Conservation (phyloP, 192 early-diverging fungal genomes). For the Helicostylum pulchrum region DNA sequence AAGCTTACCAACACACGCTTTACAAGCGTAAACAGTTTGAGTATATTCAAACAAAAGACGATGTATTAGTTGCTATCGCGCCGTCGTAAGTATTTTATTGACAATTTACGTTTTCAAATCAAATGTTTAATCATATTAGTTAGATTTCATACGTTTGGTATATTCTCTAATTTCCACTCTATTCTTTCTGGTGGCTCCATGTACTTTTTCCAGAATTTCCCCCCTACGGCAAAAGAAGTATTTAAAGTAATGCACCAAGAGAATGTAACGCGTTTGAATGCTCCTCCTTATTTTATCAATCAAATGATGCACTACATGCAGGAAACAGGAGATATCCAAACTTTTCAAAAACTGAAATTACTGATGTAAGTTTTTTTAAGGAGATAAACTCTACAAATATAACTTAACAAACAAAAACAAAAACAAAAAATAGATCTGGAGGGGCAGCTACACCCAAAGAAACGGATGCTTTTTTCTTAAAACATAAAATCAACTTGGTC, state of each 20-base stretch:
- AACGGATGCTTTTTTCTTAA: not conserved
- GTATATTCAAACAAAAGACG: not conserved
- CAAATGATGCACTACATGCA: not conserved
- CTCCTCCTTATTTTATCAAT: not conserved
- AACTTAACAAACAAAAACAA: no score
- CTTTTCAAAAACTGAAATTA: not conserved
- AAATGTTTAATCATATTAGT: not conserved
- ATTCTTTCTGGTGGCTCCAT: not conserved
- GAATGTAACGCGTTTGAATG: not conserved
- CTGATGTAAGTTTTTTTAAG: not conserved
- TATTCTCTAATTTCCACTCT: not conserved
- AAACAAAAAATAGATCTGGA: no score
- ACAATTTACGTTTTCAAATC: not conserved
- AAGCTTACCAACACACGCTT: not conserved
- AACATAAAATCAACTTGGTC: not conserved
- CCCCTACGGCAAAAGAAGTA: not conserved
- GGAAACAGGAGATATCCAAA: not conserved
- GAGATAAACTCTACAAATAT: no score
- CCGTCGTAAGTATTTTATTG: not conserved
- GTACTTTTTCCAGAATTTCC: not conserved
- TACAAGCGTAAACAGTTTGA: not conserved
- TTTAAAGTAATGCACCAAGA: not conserved
- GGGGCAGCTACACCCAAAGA: not conserved
- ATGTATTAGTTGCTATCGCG: not conserved
- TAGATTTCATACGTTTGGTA: slow-evolving; percentile 9